phyloP scores from a whole-genome alignment of 805 yeast species.

The Kluyveromyces lactis region DNA sequence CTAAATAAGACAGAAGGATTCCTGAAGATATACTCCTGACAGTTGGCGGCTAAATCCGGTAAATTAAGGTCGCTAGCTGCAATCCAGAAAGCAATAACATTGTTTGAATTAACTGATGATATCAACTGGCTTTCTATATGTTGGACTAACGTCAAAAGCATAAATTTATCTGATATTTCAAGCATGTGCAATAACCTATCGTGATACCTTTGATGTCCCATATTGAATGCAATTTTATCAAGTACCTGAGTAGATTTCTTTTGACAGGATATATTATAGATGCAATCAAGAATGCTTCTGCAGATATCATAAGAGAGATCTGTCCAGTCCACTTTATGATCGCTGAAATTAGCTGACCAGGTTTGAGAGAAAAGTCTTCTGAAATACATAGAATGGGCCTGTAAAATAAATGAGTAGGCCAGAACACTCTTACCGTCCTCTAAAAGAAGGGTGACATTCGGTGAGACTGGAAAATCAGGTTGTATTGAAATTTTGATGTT shows the following conservation, averaged over 20 bases:
- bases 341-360: conserved; percentile 36
- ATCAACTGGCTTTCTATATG: conserved; percentile 53
- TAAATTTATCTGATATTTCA: conserved; percentile 53
- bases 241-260: not conserved
- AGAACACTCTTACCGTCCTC: conserved; percentile 35
- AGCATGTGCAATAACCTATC: conserved; percentile 43
- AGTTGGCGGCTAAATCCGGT: conserved; percentile 44
- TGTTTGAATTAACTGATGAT: conserved; percentile 49
- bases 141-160: conserved; percentile 50
- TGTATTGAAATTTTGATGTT: not conserved
- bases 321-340: not conserved
- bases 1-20: conserved; percentile 57
- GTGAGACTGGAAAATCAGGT: not conserved
- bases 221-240: not conserved
- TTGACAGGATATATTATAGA: conserved; percentile 16
- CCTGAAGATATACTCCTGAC: conserved; percentile 60
- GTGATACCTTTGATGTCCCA: not conserved
- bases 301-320: not conserved
- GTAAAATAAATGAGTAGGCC: conserved; percentile 47
- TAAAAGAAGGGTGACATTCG: conserved; percentile 41
- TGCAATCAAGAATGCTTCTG: conserved; percentile 35
- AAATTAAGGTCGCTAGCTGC: conserved; percentile 49
- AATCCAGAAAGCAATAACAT: conserved; percentile 46
- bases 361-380: conserved; percentile 44
- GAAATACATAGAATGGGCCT: conserved; percentile 54